A percentile compares a stretch with the other conserved stretches of the same genome.
These are phyloP conservation scores for Penicillium ochrochloron DNA, from an alignment of 495 filamentous ascomycete genomes.

Conservation along the genomic window DNA sequence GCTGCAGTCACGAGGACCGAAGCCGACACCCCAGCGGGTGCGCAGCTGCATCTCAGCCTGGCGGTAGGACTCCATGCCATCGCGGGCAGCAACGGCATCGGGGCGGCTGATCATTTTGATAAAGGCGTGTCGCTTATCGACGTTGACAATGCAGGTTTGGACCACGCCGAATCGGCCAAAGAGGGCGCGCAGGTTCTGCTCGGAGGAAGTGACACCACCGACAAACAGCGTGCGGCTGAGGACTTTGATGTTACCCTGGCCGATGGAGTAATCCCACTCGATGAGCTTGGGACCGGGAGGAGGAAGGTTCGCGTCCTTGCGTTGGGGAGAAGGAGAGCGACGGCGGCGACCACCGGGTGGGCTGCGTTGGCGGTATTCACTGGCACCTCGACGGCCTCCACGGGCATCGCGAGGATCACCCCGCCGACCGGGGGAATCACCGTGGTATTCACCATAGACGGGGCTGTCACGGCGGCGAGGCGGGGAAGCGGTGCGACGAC, in stretches of 20 bases:
- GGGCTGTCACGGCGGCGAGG: constrained; percentile 70
- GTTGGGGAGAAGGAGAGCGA: constrained; percentile 63
- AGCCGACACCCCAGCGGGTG: constrained; percentile 98
- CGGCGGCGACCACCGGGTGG: constrained; percentile 63
- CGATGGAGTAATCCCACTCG: constrained; percentile 76
- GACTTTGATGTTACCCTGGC: constrained; percentile 82
- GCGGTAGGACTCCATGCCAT: constrained; percentile 85
- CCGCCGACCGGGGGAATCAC: constrained; percentile 62
- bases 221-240: constrained; percentile 95
- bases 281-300: constrained; percentile 75
- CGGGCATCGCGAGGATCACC: constrained; percentile 62
- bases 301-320: constrained; percentile 56
- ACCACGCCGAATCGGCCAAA: constrained; percentile 84
- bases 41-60: constrained; percentile 74
- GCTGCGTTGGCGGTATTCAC: constrained; percentile 83
- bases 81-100: constrained; percentile 82
- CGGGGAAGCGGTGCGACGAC: constrained; percentile 63
- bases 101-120: constrained; percentile 94
- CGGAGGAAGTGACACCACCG: constrained; percentile 88
- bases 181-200: constrained; percentile 75
- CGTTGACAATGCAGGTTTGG: constrained; percentile 96
- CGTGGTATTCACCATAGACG: constrained; percentile 70
- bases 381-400: constrained; percentile 52
- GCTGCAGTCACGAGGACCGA: constrained; percentile 95
- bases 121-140: constrained; percentile 96